Percentiles rank a stretch among this genome's conserved stretches.
Evolutionary conservation across 1,284 basidiomycete species (phyloP).

Genomic region (Vanrija sp.): DNA sequence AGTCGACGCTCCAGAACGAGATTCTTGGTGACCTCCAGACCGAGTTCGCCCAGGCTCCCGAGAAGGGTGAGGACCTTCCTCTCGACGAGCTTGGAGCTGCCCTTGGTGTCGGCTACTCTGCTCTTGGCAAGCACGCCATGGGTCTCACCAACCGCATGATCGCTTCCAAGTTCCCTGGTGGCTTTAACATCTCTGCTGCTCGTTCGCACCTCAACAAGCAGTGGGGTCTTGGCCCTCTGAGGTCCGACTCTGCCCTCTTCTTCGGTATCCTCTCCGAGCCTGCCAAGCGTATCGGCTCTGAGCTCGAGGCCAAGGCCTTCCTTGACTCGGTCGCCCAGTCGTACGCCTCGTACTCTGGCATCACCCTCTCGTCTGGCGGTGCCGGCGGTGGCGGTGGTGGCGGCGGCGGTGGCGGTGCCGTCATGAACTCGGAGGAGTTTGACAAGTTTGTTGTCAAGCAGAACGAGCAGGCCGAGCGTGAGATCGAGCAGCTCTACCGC

Average conservation of each 20-base stretch:
- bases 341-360: constrained; percentile 83
- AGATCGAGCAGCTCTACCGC: constrained; percentile 93
- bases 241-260: constrained; percentile 86
- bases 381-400: constrained; percentile 60
- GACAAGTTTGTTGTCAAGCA: constrained; percentile 92
- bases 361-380: constrained; percentile 68
- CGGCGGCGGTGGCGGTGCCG: constrained; percentile 65
- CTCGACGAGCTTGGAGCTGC: constrained; percentile 91
- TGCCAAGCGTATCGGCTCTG: constrained; percentile 84
- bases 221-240: constrained; percentile 87
- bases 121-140: constrained; percentile 93
- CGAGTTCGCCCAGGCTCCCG: constrained; percentile 85
- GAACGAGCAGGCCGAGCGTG: constrained; percentile 84
- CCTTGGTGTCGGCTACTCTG: constrained; percentile 70
- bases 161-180: constrained; percentile 96
- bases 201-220: constrained; percentile 82
- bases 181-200: constrained; percentile 93
- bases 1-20: constrained; percentile 97
- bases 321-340: constrained; percentile 76
- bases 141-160: constrained; percentile 87
- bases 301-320: constrained; percentile 90
- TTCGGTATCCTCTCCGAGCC: constrained; percentile 90
- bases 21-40: constrained; percentile 88
- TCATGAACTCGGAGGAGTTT: constrained; percentile 98
- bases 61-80: constrained; percentile 96